Evolutionary conservation across 2,329 filamentous ascomycete genomes (phyloP).

Genomic region (Aspergillus quadrilineatus): DNA sequence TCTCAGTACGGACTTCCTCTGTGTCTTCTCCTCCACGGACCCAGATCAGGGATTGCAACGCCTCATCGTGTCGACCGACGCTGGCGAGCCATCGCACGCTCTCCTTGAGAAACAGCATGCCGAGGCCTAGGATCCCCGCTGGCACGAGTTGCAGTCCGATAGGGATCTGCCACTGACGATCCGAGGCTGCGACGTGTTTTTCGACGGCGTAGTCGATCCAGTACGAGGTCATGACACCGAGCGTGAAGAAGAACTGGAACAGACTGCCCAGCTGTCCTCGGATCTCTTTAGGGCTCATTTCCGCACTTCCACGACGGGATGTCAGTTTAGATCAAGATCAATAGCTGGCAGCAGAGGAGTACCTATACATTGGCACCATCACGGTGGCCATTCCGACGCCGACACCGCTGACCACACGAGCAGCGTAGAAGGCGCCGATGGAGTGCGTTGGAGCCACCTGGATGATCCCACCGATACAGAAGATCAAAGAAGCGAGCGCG

Average conservation of each 20-base stretch:
- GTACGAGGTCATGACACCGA: constrained; percentile 39
- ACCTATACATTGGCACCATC: constrained; percentile 42
- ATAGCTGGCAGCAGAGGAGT: neutral
- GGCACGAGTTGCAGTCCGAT: constrained; percentile 50
- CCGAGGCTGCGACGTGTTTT: constrained; percentile 36
- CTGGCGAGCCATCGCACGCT: constrained; percentile 52
- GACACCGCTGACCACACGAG: constrained; percentile 47
- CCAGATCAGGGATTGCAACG: constrained; percentile 50
- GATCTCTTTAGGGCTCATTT: constrained; percentile 46
- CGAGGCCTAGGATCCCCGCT: constrained; percentile 47
- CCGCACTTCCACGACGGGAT: constrained; percentile 20
- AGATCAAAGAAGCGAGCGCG: constrained; percentile 44
- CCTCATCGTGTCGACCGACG: constrained; percentile 49
- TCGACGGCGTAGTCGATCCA: constrained; percentile 53
- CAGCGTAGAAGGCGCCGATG: constrained; percentile 48
- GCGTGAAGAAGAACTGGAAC: constrained; percentile 39
- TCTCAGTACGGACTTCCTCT: constrained; percentile 20
- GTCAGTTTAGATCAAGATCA: neutral
- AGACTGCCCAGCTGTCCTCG: constrained; percentile 41
- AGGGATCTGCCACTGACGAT: constrained; percentile 54
- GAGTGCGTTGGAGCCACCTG: constrained; percentile 51
- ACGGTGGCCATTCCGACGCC: constrained; percentile 48
- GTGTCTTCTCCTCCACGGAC: constrained; percentile 40
- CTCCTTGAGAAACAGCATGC: constrained; percentile 51
- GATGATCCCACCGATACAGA: constrained; percentile 41